Percentiles rank a stretch among this genome's conserved stretches.
Evolutionary conservation across 441 rosid genomes (phyloP).

Genomic region (California macrophylla): DNA sequence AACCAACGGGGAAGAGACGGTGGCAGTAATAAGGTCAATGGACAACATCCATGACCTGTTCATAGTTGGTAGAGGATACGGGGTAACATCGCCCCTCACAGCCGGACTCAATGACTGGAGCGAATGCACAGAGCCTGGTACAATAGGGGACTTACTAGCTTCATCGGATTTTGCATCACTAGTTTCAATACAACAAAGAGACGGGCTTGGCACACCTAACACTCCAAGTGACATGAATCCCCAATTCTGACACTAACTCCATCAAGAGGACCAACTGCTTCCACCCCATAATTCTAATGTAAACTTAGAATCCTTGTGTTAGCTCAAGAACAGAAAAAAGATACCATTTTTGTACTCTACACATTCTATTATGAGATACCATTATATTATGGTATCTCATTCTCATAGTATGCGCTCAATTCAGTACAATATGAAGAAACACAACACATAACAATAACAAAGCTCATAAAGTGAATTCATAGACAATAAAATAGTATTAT

Average conservation of each 20-base stretch:
- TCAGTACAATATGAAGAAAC: background rate
- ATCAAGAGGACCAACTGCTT: background rate
- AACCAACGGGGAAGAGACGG: constrained; percentile 77
- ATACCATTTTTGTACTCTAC: background rate
- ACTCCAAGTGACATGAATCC: background rate
- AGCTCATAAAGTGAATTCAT: background rate
- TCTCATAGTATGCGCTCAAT: background rate
- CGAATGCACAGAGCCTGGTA: constrained; percentile 94
- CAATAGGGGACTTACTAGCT: constrained; percentile 85
- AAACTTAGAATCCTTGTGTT: background rate
- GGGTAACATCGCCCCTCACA: constrained; percentile 54
- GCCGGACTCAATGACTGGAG: constrained; percentile 97
- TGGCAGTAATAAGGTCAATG: constrained; percentile 58
- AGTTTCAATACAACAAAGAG: constrained; percentile 52
- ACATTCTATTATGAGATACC: background rate
- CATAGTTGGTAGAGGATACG: constrained; percentile 88
- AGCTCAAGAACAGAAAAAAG: background rate
- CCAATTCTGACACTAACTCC: background rate
- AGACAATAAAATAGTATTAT: too few species aligned
- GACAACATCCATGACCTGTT: constrained; percentile 62
- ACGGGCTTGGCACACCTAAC: background rate
- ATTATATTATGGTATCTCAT: background rate
- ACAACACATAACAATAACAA: background rate
- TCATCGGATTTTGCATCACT: constrained; percentile 82
- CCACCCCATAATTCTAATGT: background rate